phyloP scores from a whole-genome alignment of 108 stramenopile genomes.

The Schizochytrium sp. region DNA sequence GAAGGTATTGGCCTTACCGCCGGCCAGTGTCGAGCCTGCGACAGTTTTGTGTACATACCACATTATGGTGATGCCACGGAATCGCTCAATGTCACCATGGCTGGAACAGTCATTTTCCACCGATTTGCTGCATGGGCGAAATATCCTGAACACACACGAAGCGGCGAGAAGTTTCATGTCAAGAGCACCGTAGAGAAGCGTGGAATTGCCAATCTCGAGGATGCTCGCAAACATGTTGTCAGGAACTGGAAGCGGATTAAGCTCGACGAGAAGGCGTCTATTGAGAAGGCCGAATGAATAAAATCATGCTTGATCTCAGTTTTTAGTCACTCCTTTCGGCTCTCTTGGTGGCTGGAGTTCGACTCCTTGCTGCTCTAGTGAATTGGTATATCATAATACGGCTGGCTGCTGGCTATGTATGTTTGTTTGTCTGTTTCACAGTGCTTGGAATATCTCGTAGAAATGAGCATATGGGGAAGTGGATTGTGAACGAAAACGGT shows the following conservation, averaged over 20 bases:
- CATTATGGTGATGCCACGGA: conserved; percentile 68
- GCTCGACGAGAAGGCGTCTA: neutral
- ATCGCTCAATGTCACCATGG: conserved; percentile 66
- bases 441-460: too few species aligned
- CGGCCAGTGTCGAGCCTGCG: conserved; percentile 57
- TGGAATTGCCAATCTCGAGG: neutral
- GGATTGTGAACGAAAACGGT: too few species aligned
- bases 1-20: conserved; percentile 65
- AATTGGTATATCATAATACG: too few species aligned
- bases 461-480: too few species aligned
- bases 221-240: neutral
- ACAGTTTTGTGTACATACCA: conserved; percentile 69
- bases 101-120: conserved; percentile 62
- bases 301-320: too few species aligned
- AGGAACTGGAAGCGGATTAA: conserved; percentile 26
- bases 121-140: conserved; percentile 60
- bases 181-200: neutral
- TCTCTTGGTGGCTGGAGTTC: too few species aligned
- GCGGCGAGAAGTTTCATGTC: conserved; percentile 37
- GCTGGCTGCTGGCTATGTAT: too few species aligned
- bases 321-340: too few species aligned
- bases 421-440: too few species aligned
- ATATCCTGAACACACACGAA: conserved; percentile 10
- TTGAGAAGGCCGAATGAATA: too few species aligned
- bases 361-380: too few species aligned